Base-by-base conservation (phyloP, 176 grass and related monocot species). In the Oryza officinalis region DNA sequence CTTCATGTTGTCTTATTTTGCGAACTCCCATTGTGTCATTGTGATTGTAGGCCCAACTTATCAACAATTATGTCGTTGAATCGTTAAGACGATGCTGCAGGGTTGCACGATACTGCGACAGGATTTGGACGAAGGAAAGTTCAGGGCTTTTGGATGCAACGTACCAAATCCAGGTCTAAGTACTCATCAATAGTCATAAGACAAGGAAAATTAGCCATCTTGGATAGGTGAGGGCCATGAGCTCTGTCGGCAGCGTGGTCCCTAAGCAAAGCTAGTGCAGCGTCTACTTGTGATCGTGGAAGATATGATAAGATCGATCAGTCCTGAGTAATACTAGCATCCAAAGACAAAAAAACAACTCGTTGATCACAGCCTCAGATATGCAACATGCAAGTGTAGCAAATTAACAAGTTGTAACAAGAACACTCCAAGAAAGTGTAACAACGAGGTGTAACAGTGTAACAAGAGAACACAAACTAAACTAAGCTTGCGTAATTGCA, bases 231-330 rank as follows among this genome's bases (percentile, higher is more conserved):
- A 54, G 41, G 33, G 1, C n/a, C 50, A 65, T 40, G 50, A 76
- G 50, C 66, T 83, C 74, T 83, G 65, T 78, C 80, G 77, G 52
- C 80, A 65, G 52, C 23, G 50, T 78, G 66, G 74, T 30, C 74
- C 28, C 59, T 31, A n/a, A 69, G 40, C 18, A 57, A 57, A 8
- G 50, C 50, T 57, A 22, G 50, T 8, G 5, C 43, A 64, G 78
- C 65, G 27, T 33, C 15, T 28, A 38, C 30, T 79, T 27, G 46
- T 31, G 72, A 40, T 40, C n/a, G 13, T 11, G 57, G 20, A 57
- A n/a, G 52, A 57, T 22, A 25, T 5, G 57, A 61, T 61, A 61
- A 60, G 22, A 20, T 25, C 18, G 57, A 20, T 61, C 57, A 25
- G n/a, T 61, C 57, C 57, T 11, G 57, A 61, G 22, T 15, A 27